Conservation (phyloP, 2,329 filamentous ascomycete genomes). For the Apiospora arundinis region DNA sequence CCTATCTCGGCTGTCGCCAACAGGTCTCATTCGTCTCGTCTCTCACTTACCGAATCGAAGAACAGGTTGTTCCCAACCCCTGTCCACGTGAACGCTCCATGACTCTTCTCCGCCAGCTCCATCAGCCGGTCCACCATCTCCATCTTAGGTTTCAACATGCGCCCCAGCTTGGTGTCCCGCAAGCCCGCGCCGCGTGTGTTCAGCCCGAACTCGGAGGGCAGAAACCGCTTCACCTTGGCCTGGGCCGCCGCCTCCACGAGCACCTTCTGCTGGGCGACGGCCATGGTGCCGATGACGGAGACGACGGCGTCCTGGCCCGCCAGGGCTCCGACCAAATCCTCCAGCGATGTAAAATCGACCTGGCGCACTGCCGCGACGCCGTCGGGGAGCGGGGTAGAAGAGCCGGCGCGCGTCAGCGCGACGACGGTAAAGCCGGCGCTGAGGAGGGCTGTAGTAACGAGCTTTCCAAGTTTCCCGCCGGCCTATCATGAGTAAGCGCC, state of each 20-base stretch:
- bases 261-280: conserved; percentile 52
- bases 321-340: conserved; percentile 53
- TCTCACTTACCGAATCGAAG: conserved; percentile 57
- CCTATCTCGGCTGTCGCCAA: no score
- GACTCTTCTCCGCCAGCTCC: conserved; percentile 40
- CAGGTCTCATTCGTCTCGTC: no score
- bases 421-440: conserved; percentile 53
- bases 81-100: conserved; percentile 64
- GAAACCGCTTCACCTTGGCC: conserved; percentile 62
- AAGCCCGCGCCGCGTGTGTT: conserved; percentile 37
- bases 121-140: conserved; percentile 57
- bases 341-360: conserved; percentile 52
- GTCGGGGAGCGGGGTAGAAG: conserved; percentile 39
- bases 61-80: conserved; percentile 63
- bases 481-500: conserved; percentile 30
- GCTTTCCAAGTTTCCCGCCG: conserved; percentile 39
- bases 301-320: conserved; percentile 61
- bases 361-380: conserved; percentile 48
- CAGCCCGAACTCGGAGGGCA: conserved; percentile 60
- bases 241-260: conserved; percentile 62
- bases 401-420: conserved; percentile 54
- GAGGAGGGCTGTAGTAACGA: conserved; percentile 36
- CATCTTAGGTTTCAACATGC: conserved; percentile 36
- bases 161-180: conserved; percentile 31
- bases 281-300: conserved; percentile 50